Base-by-base conservation (phyloP, 2,329 filamentous ascomycete genomes). In the Phaeomoniella chlamydospora region DNA sequence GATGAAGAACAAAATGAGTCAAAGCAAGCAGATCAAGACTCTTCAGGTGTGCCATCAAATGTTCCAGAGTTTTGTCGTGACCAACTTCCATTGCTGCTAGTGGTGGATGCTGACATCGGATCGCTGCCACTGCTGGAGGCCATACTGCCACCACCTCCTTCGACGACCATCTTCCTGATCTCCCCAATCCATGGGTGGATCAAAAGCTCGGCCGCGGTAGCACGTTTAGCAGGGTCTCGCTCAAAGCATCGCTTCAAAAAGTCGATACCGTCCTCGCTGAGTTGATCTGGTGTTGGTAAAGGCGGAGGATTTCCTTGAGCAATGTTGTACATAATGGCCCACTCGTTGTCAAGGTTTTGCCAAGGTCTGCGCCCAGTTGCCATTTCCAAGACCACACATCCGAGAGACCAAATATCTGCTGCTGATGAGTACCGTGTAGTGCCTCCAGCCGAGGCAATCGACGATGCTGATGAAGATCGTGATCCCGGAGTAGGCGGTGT, bases 311-410 rank as follows among this genome's bases (percentile, higher is more conserved):
- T 93, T 44, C 90, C 90, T 54, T 94, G 88, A 1, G 90, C 90
- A 51, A 98, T 98, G 64, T 96, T 96, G 70, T 94, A 98, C 90
- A 98, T 98, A 62, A 98, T 96, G 30, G 90, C 90, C 86, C 87
- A 98, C 58, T 98, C 90, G 54, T 98, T 98, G 63, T 98, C 90
- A 33, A 96, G 75, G 44, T 80, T 85, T 16, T 86, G 85, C 90
- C 90, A 98, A 1, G 90, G 90, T 12, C 88, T 77, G 42, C 86
- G 75, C 14, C 90, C 90, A 0, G 90, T 98, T 3, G 85, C 85
- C 88, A 98, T 96, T 58, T 98, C 90, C 30, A 94, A 72, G 45
- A 98, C 84, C 26, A 98, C 90, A 53, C 90, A 98, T 37, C 90
- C 88, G 2, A 98, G 70, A 2, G 87, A 94, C 88, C 88, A 98